Base-by-base conservation (phyloP, 2,329 filamentous ascomycete species). In the Chrysosporium keratinophilum region DNA sequence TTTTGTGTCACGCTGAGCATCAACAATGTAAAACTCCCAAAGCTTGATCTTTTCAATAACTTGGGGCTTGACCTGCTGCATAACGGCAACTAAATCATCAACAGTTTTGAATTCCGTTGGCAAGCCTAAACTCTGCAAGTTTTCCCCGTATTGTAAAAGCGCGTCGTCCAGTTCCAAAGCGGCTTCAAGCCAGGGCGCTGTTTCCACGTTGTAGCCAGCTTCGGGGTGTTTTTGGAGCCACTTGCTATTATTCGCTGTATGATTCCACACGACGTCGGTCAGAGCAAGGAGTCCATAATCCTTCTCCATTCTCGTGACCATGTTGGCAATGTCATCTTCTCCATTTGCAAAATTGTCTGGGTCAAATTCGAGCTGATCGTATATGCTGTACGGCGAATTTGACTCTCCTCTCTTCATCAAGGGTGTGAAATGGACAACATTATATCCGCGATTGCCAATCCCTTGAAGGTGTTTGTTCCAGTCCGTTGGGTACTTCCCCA, bases 401-500 rank as follows among this genome's bases (percentile, higher is more conserved):
- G 93, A 98, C 43, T 77, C 78, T 54, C 93, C 93, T 56, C 93
- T 83, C 55, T 85, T 78, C 77, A 95, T 93, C 60, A 98, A 76
- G 9, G 93, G 93, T 1, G 93, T 96, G 69, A 98, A 98, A 70
- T 98, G 93, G 56, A 98, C 83, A 89, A 97, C 96, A 73, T 98
- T 98, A 77, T 98, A 98, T 44, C 90, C 90, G 57, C 93, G 80
- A 63, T 87, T 82, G 67, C 87, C 87, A 67, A 98, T 95, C 28
- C 93, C 90, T 54, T 80, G 78, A 54, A 98, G 74, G 67, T 97
- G 91, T 50, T 82, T 85, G 66, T 96, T 82, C 90, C 91, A 98
- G 64, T 95, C 87, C 14, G 77, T 77, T 0, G 91, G 88, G 65
- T 93, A 95, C 65, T 84, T 83, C 58, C 93, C 93, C 88, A 98